Conservation (phyloP, 495 filamentous ascomycete species). For the Xanthoparmelia taractica region DNA sequence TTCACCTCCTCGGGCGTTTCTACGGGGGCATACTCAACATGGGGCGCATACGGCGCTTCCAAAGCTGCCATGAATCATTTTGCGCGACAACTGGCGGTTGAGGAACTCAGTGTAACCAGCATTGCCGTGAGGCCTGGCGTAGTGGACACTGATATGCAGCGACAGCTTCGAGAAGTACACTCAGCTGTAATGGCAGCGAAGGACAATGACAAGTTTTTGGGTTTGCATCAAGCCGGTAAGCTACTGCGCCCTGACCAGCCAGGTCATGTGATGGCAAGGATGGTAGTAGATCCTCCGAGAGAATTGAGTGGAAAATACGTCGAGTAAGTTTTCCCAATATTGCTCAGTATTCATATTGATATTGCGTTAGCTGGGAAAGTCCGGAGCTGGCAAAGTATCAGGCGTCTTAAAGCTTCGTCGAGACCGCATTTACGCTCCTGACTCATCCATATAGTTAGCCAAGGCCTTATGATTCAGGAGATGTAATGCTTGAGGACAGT, state of each 20-base stretch:
- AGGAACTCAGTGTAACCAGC: conserved; percentile 70
- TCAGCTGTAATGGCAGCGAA: conserved; percentile 53
- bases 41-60: conserved; percentile 73
- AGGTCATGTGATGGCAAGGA: conserved; percentile 73
- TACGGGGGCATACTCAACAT: conserved; percentile 56
- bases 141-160: conserved; percentile 92
- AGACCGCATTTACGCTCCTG: too few relatives aligned
- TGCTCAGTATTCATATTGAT: conserved; percentile 21
- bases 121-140: conserved; percentile 74
- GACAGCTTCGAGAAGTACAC: conserved; percentile 67
- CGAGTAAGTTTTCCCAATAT: conserved; percentile 46
- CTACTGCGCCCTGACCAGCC: conserved; percentile 78
- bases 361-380: conserved; percentile 19
- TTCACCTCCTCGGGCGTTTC: conserved; percentile 75
- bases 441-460: conserved; percentile 26
- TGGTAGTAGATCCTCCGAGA: conserved; percentile 54
- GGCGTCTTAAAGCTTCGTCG: background rate
- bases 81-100: conserved; percentile 58
- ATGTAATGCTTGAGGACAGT: conserved; percentile 10
- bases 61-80: conserved; percentile 90
- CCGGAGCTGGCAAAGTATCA: conserved; percentile 17
- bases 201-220: conserved; percentile 60
- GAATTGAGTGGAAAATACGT: conserved; percentile 69
- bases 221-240: conserved; percentile 56
- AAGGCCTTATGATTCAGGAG: background rate